Percentiles rank a stretch among this genome's conserved stretches.
These are phyloP conservation scores for Thielaviopsis euricoi DNA, from an alignment of 2,329 filamentous ascomycete species.

Conservation along the genomic window DNA sequence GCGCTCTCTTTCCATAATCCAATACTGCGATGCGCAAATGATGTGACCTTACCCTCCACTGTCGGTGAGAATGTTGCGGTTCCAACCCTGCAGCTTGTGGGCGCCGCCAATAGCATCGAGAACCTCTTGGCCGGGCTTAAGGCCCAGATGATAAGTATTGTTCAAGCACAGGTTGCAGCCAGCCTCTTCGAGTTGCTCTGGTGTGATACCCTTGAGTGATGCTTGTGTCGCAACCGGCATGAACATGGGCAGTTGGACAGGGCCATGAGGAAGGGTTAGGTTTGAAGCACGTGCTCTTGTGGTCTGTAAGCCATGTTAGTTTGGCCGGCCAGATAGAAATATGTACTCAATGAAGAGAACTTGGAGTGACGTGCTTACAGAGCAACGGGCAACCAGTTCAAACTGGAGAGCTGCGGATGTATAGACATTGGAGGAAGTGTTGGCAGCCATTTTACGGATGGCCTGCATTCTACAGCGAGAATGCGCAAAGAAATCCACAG, in stretches of 20 bases:
- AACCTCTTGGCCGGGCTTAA: slow-evolving; percentile 85
- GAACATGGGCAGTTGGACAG: slow-evolving; percentile 81
- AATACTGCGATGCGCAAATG: not conserved
- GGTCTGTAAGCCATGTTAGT: slow-evolving; percentile 38
- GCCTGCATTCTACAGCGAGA: slow-evolving; percentile 6
- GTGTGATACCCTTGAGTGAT: slow-evolving; percentile 85
- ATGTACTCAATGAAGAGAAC: not conserved
- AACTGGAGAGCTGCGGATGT: slow-evolving; percentile 56
- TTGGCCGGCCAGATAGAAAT: not conserved
- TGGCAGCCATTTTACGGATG: slow-evolving; percentile 8
- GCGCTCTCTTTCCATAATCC: not conserved
- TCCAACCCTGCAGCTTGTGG: slow-evolving; percentile 89
- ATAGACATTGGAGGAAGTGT: slow-evolving; percentile 24
- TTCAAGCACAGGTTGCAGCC: slow-evolving; percentile 85
- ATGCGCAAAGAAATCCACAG: not conserved
- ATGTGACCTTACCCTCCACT: slow-evolving; percentile 43
- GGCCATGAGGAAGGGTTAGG: slow-evolving; percentile 78
- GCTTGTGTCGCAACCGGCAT: slow-evolving; percentile 98
- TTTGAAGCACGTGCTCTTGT: slow-evolving; percentile 85
- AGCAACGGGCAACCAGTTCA: slow-evolving; percentile 62
- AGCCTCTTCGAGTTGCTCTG: slow-evolving; percentile 78
- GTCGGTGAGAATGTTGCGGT: slow-evolving; percentile 81
- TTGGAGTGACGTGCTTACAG: slow-evolving; percentile 36
- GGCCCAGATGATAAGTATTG: slow-evolving; percentile 91
- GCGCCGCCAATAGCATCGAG: slow-evolving; percentile 80